phyloP scores from a whole-genome alignment of 441 rosid species.

The Cnidoscolus chayamansa region DNA sequence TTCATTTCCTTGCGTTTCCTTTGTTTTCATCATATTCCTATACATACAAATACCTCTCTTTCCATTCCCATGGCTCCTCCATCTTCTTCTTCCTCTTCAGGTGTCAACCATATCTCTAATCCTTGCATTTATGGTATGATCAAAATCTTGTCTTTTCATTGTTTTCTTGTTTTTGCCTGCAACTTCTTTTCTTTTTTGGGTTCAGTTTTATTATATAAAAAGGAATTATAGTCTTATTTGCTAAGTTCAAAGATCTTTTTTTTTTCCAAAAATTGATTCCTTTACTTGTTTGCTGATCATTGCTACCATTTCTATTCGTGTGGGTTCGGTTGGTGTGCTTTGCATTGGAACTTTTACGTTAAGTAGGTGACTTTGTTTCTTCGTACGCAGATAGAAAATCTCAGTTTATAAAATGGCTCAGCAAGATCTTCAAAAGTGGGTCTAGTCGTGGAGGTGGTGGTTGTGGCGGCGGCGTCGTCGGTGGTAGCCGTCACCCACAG shows the following conservation, averaged over 20 bases:
- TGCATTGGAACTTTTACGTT: slow-evolving; percentile 21
- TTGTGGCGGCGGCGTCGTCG: slow-evolving; percentile 9
- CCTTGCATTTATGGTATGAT: slow-evolving; percentile 75
- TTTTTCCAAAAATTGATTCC: not conserved
- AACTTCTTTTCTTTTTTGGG: too few relatives aligned
- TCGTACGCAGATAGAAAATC: slow-evolving; percentile 74
- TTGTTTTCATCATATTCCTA: slow-evolving; percentile 18
- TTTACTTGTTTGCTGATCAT: slow-evolving; percentile 3
- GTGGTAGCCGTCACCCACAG: slow-evolving; percentile 41
- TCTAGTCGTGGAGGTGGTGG: slow-evolving; percentile 34
- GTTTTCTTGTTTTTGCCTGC: not conserved
- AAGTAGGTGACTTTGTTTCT: slow-evolving; percentile 72
- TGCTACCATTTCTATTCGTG: slow-evolving; percentile 2
- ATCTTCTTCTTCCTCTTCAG: slow-evolving; percentile 26
- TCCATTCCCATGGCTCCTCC: slow-evolving; percentile 46
- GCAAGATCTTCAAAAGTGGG: slow-evolving; percentile 67
- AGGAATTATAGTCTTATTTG: not conserved
- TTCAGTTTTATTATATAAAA: too few relatives aligned
- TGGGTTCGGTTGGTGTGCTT: slow-evolving; percentile 1
- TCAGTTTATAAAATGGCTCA: slow-evolving; percentile 85
- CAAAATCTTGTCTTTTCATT: not conserved
- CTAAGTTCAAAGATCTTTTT: not conserved
- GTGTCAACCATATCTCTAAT: slow-evolving; percentile 59
- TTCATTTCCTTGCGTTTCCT: slow-evolving; percentile 29
- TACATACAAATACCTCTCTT: slow-evolving; percentile 12